phyloP scores from a whole-genome alignment of 2,329 filamentous ascomycete species.

The Aspergillus sp. region DNA sequence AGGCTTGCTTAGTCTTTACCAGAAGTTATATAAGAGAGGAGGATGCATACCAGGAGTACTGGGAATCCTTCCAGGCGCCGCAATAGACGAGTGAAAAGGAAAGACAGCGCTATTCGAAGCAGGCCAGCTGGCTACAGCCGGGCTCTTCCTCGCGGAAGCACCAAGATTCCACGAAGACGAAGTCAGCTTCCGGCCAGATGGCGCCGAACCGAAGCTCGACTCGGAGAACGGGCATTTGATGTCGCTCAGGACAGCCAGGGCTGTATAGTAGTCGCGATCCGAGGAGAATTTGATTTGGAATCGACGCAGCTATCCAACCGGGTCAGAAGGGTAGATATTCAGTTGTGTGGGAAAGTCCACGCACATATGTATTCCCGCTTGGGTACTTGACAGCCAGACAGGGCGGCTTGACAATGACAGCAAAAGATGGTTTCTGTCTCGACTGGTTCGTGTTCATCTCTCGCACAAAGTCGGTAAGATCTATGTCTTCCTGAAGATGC shows the following conservation, averaged over 20 bases:
- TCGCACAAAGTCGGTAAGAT: slow-evolving; percentile 25
- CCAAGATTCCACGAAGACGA: slow-evolving; percentile 20
- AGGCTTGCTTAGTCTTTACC: background rate
- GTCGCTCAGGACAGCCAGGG: slow-evolving; percentile 31
- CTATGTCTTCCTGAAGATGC: slow-evolving; percentile 32
- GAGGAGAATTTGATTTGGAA: slow-evolving; percentile 38
- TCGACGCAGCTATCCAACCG: slow-evolving; percentile 30
- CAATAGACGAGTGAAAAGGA: slow-evolving; percentile 1
- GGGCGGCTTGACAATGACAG: slow-evolving; percentile 36
- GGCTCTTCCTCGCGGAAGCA: too few relatives aligned
- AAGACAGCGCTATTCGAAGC: slow-evolving; percentile 4
- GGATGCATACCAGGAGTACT: background rate
- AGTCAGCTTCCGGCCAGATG: slow-evolving; percentile 11
- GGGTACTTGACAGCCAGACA: slow-evolving; percentile 38
- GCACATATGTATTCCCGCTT: slow-evolving; percentile 19
- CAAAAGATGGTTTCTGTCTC: slow-evolving; percentile 22
- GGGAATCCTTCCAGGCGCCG: slow-evolving; percentile 2
- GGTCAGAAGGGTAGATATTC: background rate
- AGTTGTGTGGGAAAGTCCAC: slow-evolving; percentile 1
- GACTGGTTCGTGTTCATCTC: slow-evolving; percentile 13
- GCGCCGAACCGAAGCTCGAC: slow-evolving; percentile 18
- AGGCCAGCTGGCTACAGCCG: slow-evolving; percentile 1
- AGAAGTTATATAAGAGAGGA: background rate
- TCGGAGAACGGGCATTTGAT: slow-evolving; percentile 37
- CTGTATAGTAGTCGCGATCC: slow-evolving; percentile 32